Conservation (phyloP, 768 basidiomycete species). For the Phlebiopsis gigantea region DNA sequence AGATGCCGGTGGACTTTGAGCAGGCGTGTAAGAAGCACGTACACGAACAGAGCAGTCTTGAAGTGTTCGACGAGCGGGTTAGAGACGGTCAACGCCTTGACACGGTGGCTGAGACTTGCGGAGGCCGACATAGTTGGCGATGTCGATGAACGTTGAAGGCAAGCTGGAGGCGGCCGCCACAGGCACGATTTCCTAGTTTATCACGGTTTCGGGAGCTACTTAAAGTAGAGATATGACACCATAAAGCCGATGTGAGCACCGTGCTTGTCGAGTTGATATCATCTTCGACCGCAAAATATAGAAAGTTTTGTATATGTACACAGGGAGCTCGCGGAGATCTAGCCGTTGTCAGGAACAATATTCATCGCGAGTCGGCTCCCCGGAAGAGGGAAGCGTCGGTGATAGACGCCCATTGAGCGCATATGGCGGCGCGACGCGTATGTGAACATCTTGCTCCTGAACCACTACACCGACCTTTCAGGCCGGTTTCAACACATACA, state of each 20-base stretch:
- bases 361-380: too few relatives aligned
- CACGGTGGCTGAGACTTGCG: not conserved
- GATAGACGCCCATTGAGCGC: too few relatives aligned
- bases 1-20: constrained; percentile 58
- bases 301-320: too few relatives aligned
- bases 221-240: not conserved
- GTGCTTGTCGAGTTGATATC: not conserved
- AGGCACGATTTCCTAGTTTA: not conserved
- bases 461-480: too few relatives aligned
- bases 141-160: not conserved
- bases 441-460: too few relatives aligned
- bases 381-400: too few relatives aligned
- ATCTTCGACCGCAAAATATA: not conserved
- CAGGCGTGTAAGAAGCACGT: constrained; percentile 46
- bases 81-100: not conserved
- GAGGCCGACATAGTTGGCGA: not conserved
- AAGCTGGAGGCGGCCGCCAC: not conserved
- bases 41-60: constrained; percentile 55
- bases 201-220: not conserved
- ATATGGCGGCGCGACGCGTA: too few relatives aligned
- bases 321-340: not conserved
- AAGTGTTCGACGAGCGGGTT: constrained; percentile 32
- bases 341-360: not conserved
- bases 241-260: not conserved
- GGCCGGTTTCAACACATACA: too few relatives aligned